phyloP scores from a whole-genome alignment of 2,329 filamentous ascomycete genomes.

The Zalaria obscura region DNA sequence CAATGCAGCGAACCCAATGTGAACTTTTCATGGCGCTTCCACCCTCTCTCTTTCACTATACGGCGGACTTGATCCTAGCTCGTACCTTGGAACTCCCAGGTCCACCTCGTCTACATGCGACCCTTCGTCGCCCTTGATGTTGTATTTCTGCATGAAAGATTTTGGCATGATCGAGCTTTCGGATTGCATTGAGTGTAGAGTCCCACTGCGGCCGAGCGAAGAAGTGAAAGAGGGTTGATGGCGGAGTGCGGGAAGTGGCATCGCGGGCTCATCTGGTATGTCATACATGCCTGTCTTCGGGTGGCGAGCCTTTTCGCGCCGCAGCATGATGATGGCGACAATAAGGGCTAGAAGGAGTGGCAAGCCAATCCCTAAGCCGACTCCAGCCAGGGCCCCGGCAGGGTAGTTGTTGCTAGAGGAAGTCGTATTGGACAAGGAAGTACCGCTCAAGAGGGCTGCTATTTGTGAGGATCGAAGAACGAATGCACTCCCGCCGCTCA shows the following conservation, averaged over 20 bases:
- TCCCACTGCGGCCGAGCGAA: not conserved
- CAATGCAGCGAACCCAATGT: not conserved
- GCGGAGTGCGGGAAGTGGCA: not conserved
- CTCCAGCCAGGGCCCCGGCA: conserved; percentile 13
- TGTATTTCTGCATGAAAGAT: not conserved
- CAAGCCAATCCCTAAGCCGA: conserved; percentile 14
- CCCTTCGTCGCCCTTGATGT: not conserved
- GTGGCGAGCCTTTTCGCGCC: conserved; percentile 7
- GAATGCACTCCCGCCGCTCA: conserved; percentile 11
- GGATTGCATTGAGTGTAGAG: not conserved
- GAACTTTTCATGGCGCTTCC: not conserved
- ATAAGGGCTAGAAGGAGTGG: conserved; percentile 14
- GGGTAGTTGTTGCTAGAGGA: conserved; percentile 8
- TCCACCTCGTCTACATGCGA: not conserved
- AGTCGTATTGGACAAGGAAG: conserved; percentile 4
- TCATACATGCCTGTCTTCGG: conserved; percentile 17
- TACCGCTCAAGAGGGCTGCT: conserved; percentile 10
- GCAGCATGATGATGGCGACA: conserved; percentile 10
- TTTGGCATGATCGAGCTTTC: not conserved
- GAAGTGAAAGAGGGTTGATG: not conserved
- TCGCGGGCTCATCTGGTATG: conserved; percentile 12
- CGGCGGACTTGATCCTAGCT: not conserved
- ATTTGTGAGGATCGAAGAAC: conserved; percentile 16
- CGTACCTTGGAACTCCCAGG: not conserved
- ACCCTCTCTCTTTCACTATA: not conserved